Conservation (phyloP, 345 rosid genomes). For the Linum lewisii region DNA sequence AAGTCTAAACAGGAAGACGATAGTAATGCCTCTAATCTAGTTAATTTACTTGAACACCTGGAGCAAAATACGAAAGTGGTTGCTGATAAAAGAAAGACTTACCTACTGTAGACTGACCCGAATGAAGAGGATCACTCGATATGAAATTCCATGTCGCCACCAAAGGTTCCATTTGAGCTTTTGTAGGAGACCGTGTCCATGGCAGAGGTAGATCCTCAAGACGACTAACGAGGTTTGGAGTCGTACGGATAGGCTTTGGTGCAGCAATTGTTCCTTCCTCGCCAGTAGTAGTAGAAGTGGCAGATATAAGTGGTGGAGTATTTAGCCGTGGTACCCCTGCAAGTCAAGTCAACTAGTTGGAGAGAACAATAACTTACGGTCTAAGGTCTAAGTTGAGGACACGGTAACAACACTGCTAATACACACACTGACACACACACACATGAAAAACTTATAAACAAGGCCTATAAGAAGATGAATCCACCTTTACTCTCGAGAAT, state of each 20-base stretch:
- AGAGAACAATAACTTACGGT: conserved; percentile 13
- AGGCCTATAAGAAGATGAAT: conserved; percentile 7
- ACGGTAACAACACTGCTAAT: neutral
- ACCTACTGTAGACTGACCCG: conserved; percentile 52
- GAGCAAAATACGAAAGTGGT: neutral
- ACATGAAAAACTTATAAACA: neutral
- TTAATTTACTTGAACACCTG: conserved; percentile 12
- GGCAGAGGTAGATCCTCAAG: conserved; percentile 96
- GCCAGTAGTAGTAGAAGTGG: conserved; percentile 30
- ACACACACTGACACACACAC: neutral
- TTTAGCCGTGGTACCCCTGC: conserved; percentile 96
- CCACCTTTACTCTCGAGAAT: conserved; percentile 90
- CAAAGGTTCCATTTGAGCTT: conserved; percentile 87
- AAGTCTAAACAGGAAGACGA: conserved; percentile 38
- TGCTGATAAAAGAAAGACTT: conserved; percentile 21
- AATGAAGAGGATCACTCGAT: conserved; percentile 42
- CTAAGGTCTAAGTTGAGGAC: conserved; percentile 4
- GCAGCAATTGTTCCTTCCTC: conserved; percentile 72
- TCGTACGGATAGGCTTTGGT: conserved; percentile 89
- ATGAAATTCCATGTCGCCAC: conserved; percentile 69
- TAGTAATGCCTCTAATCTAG: conserved; percentile 12
- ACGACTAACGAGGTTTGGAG: conserved; percentile 53
- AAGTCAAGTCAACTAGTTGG: conserved; percentile 23
- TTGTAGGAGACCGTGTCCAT: conserved; percentile 99
- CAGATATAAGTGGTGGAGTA: conserved; percentile 71